Conservation (phyloP, 73 alveolate genomes). For the Effrenium voratum region DNA sequence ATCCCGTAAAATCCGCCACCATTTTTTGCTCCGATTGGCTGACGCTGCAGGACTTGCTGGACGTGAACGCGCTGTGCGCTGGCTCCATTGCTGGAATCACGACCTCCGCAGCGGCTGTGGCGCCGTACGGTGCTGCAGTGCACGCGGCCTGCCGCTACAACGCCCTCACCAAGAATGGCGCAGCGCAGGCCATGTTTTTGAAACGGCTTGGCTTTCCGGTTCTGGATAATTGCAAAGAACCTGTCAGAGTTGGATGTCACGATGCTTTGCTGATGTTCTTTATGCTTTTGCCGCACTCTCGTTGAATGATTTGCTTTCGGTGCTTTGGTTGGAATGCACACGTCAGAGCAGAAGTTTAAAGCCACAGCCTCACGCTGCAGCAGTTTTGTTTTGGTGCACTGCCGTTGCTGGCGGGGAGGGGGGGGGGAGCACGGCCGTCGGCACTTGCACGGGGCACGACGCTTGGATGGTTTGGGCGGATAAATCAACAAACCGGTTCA, state of each 20-base stretch:
- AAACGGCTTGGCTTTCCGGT: too few species aligned
- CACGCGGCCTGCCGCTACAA: conserved; percentile 65
- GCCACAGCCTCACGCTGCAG: not conserved
- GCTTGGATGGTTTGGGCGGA: not conserved
- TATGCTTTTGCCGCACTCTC: too few species aligned
- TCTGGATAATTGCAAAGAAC: too few species aligned
- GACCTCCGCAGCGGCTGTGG: conserved; percentile 68
- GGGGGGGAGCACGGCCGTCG: not conserved
- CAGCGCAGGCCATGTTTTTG: too few species aligned
- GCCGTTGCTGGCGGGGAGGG: not conserved
- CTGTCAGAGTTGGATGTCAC: too few species aligned
- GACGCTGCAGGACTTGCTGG: conserved; percentile 56
- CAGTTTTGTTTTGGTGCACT: not conserved
- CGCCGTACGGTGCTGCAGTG: conserved; percentile 90
- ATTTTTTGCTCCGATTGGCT: not conserved
- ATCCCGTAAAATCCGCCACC: not conserved
- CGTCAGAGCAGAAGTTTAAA: too few species aligned
- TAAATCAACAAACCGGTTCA: too few species aligned
- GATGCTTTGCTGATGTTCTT: too few species aligned
- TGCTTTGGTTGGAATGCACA: too few species aligned
- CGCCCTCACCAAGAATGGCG: conserved; percentile 1
- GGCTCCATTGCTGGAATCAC: conserved; percentile 81
- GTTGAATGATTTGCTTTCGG: too few species aligned
- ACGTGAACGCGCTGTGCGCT: conserved; percentile 87
- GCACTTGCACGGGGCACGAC: not conserved